phyloP scores from a whole-genome alignment of 805 yeast species.

The Lipomyces sp. region DNA sequence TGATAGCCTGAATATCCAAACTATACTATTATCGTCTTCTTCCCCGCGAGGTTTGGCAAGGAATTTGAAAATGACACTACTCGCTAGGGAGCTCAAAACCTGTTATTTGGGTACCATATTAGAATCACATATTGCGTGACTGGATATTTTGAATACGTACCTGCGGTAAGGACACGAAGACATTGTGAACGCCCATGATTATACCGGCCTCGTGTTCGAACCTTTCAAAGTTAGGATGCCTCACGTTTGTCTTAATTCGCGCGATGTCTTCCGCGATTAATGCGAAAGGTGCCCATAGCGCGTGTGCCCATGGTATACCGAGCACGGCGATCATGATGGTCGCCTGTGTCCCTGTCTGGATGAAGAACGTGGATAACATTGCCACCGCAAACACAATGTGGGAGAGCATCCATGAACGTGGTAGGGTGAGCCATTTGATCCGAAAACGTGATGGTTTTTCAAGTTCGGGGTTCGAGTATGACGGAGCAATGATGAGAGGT shows the following conservation, averaged over 20 bases:
- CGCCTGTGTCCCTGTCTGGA: constrained; percentile 51
- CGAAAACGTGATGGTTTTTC: constrained; percentile 22
- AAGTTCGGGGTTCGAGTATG: constrained; percentile 36
- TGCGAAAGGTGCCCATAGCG: constrained; percentile 70
- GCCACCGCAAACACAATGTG: constrained; percentile 57
- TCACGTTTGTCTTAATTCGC: constrained; percentile 53
- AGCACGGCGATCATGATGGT: constrained; percentile 56
- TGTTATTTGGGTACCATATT: not conserved
- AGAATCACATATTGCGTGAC: not conserved
- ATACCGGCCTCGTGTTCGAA: constrained; percentile 63
- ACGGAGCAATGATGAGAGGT: constrained; percentile 52
- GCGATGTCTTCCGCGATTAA: constrained; percentile 62
- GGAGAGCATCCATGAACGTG: constrained; percentile 55
- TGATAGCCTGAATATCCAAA: constrained; percentile 63
- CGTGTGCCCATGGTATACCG: constrained; percentile 69
- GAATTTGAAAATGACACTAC: constrained; percentile 53
- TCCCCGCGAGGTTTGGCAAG: constrained; percentile 41
- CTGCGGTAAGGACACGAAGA: constrained; percentile 64
- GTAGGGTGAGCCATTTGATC: constrained; percentile 29
- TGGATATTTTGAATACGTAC: constrained; percentile 41
- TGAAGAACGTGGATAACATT: constrained; percentile 55
- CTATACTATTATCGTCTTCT: constrained; percentile 52
- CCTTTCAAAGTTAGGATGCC: constrained; percentile 23
- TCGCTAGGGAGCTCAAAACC: constrained; percentile 52
- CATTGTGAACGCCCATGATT: constrained; percentile 61